Evolutionary conservation across 2,329 filamentous ascomycete species (phyloP).

Genomic region (Phialophora macrospora): DNA sequence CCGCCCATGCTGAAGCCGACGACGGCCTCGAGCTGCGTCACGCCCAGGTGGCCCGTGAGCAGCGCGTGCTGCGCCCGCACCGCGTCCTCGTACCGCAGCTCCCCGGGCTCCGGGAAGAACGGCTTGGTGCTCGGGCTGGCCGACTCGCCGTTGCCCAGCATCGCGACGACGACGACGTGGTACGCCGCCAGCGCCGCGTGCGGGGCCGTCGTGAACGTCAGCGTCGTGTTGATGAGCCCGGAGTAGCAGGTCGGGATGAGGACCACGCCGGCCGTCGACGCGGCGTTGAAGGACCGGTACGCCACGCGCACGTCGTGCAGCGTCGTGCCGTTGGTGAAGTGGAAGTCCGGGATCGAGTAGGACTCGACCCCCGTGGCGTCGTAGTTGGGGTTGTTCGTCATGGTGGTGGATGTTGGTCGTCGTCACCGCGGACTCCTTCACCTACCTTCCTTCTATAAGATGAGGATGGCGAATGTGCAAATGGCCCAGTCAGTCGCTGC

Average conservation of each 20-base stretch:
- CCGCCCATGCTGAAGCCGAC: conserved; percentile 59
- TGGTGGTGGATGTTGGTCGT: background rate
- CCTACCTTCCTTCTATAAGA: too few species aligned
- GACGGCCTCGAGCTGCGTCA: conserved; percentile 48
- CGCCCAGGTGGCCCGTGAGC: conserved; percentile 45
- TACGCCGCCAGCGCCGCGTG: conserved; percentile 47
- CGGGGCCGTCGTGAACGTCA: conserved; percentile 50
- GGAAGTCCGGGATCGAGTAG: conserved; percentile 47
- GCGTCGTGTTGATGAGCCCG: conserved; percentile 56
- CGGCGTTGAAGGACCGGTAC: conserved; percentile 52
- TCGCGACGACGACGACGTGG: conserved; percentile 54
- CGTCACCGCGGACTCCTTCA: too few species aligned
- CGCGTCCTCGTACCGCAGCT: conserved; percentile 52
- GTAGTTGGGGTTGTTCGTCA: conserved; percentile 28
- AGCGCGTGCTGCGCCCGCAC: conserved; percentile 51
- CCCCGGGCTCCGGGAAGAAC: conserved; percentile 45
- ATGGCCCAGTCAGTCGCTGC: background rate
- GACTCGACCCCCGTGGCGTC: conserved; percentile 43
- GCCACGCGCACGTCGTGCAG: conserved; percentile 45
- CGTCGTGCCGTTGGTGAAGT: conserved; percentile 46
- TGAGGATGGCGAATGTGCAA: background rate
- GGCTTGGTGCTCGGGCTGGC: conserved; percentile 54
- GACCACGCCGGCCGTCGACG: conserved; percentile 46
- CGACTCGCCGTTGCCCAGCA: conserved; percentile 57
- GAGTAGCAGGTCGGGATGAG: conserved; percentile 62